Conservation (phyloP, 2,329 filamentous ascomycete genomes). For the Claviceps cyperi region DNA sequence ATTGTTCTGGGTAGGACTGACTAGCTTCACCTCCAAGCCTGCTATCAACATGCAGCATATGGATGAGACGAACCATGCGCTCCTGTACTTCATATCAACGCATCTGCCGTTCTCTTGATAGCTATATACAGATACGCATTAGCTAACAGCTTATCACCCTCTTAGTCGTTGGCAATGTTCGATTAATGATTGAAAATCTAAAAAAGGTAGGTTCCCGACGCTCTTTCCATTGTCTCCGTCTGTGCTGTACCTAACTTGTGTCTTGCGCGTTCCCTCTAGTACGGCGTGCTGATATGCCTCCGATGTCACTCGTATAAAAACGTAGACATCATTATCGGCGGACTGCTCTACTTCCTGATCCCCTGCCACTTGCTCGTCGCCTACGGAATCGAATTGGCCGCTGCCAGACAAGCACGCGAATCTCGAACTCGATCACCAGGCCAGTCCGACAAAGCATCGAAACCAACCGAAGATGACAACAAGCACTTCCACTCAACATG, state of each 20-base stretch:
- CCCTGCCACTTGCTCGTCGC: constrained; percentile 84
- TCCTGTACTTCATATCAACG: too few species aligned
- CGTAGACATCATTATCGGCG: constrained; percentile 61
- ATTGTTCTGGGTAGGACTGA: constrained; percentile 61
- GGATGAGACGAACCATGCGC: too few species aligned
- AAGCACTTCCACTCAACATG: constrained; percentile 61
- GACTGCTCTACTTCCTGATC: constrained; percentile 70
- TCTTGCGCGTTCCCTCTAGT: constrained; percentile 34
- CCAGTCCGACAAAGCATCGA: constrained; percentile 29
- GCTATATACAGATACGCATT: too few species aligned
- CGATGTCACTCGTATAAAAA: constrained; percentile 75
- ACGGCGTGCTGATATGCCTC: constrained; percentile 87
- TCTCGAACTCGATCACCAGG: constrained; percentile 37
- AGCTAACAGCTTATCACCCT: not conserved
- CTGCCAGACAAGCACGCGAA: constrained; percentile 62
- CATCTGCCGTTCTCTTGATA: too few species aligned
- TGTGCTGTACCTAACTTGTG: not conserved
- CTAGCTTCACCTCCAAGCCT: too few species aligned
- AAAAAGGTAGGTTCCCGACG: constrained; percentile 50
- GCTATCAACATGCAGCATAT: too few species aligned
- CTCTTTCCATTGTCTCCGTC: not conserved
- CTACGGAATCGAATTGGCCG: constrained; percentile 75
- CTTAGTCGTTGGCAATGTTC: constrained; percentile 77
- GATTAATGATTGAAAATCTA: constrained; percentile 91
- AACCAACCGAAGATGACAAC: constrained; percentile 41